phyloP scores from a whole-genome alignment of 164 flowering plant species.

The Vitis rupestris region DNA sequence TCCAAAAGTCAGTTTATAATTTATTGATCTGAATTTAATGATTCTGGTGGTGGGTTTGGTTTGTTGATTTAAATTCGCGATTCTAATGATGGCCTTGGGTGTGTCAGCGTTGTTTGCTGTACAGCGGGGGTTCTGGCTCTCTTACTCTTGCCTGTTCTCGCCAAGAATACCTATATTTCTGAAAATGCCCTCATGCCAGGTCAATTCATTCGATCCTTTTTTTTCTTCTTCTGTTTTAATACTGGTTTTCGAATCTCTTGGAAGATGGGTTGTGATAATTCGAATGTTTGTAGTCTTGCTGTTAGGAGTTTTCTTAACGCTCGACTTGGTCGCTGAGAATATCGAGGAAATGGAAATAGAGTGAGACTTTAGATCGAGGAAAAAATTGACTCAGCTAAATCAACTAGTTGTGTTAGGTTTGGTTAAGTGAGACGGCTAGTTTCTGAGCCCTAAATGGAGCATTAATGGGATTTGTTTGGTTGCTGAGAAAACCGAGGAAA shows the following conservation, averaged over 20 bases:
- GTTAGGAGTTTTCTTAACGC: too few relatives aligned
- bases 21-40: too few relatives aligned
- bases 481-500: neutral
- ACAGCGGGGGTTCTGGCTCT: conserved; percentile 70
- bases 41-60: neutral
- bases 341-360: too few relatives aligned
- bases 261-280: too few relatives aligned
- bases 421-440: too few relatives aligned
- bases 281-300: too few relatives aligned
- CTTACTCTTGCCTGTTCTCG: conserved; percentile 72
- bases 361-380: too few relatives aligned
- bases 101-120: conserved; percentile 65
- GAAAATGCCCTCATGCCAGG: conserved; percentile 99
- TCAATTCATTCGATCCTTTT: conserved; percentile 9
- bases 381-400: too few relatives aligned
- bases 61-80: neutral
- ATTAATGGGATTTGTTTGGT: neutral
- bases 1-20: neutral
- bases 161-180: conserved; percentile 90
- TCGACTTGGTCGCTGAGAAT: neutral
- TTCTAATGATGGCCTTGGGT: neutral
- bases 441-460: too few relatives aligned
- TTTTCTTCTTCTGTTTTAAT: neutral
- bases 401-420: too few relatives aligned
- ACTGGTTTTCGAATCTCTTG: neutral